phyloP scores from a whole-genome alignment of 192 early-diverging fungal species.

The Mortierella claussenii region DNA sequence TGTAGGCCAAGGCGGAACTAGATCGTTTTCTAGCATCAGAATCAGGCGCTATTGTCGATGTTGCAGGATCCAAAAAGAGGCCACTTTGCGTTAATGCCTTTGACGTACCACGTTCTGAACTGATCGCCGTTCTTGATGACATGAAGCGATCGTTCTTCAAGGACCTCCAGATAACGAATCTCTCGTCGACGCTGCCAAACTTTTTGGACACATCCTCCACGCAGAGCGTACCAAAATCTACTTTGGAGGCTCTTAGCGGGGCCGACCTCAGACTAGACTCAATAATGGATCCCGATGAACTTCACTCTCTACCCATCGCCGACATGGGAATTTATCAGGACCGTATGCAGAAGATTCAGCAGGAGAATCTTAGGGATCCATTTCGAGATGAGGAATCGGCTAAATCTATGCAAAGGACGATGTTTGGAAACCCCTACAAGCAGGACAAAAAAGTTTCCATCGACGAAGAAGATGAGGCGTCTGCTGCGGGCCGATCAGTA shows the following conservation, averaged over 20 bases:
- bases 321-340: slow-evolving; percentile 77
- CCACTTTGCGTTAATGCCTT: slow-evolving; percentile 67
- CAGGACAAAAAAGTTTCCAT: slow-evolving; percentile 61
- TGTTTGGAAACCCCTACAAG: slow-evolving; percentile 84
- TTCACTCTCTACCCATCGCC: slow-evolving; percentile 74
- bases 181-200: slow-evolving; percentile 8
- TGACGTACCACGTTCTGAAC: slow-evolving; percentile 68
- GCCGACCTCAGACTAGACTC: slow-evolving; percentile 39
- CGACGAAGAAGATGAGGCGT: slow-evolving; percentile 57
- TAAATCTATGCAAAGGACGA: slow-evolving; percentile 63
- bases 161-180: slow-evolving; percentile 54
- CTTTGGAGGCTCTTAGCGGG: neutral
- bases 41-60: slow-evolving; percentile 25
- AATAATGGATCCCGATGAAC: slow-evolving; percentile 64
- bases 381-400: slow-evolving; percentile 71
- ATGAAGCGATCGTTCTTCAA: slow-evolving; percentile 66
- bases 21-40: slow-evolving; percentile 34
- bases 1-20: slow-evolving; percentile 34
- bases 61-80: slow-evolving; percentile 50
- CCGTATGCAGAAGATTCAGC: slow-evolving; percentile 63
- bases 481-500: slow-evolving; percentile 26
- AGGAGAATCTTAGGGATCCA: slow-evolving; percentile 71
- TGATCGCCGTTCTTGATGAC: slow-evolving; percentile 63
- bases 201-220: neutral
- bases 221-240: neutral